Evolutionary conservation across 1,139 yeast species (phyloP).

Genomic region (Scheffersomyces segobiensis): DNA sequence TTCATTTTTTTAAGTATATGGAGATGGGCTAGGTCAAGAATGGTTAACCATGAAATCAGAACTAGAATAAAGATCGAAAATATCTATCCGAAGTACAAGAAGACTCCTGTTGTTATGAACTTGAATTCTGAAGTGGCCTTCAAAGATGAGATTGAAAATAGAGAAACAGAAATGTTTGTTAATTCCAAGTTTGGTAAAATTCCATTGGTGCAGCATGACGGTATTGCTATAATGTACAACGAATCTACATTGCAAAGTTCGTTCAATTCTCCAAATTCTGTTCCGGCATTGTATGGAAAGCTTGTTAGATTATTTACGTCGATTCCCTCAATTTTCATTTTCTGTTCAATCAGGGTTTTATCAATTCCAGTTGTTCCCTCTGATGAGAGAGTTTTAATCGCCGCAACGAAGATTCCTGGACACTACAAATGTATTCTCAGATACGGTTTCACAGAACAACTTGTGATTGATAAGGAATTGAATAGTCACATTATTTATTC

Average conservation of each 20-base stretch:
- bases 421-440: conserved; percentile 47
- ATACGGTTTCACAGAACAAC: conserved; percentile 49
- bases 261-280: conserved; percentile 38
- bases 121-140: conserved; percentile 15
- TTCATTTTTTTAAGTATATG: conserved; percentile 38
- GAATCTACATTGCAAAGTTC: conserved; percentile 28
- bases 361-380: conserved; percentile 40
- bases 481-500: conserved; percentile 25
- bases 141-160: conserved; percentile 1
- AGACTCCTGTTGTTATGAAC: conserved; percentile 19
- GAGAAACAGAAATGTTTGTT: conserved; percentile 10
- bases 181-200: conserved; percentile 22
- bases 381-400: conserved; percentile 40
- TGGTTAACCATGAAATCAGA: conserved; percentile 36
- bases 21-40: conserved; percentile 48
- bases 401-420: conserved; percentile 40
- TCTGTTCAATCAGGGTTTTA: conserved; percentile 41
- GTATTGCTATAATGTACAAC: conserved; percentile 44
- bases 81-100: conserved; percentile 25
- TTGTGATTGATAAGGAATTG: conserved; percentile 26
- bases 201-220: conserved; percentile 27
- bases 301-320: conserved; percentile 38
- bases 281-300: conserved; percentile 41
- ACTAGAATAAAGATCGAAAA: conserved; percentile 30
- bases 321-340: conserved; percentile 43